Base-by-base conservation (phyloP, 163 green algal species). In the Scenedesmus sp. region DNA sequence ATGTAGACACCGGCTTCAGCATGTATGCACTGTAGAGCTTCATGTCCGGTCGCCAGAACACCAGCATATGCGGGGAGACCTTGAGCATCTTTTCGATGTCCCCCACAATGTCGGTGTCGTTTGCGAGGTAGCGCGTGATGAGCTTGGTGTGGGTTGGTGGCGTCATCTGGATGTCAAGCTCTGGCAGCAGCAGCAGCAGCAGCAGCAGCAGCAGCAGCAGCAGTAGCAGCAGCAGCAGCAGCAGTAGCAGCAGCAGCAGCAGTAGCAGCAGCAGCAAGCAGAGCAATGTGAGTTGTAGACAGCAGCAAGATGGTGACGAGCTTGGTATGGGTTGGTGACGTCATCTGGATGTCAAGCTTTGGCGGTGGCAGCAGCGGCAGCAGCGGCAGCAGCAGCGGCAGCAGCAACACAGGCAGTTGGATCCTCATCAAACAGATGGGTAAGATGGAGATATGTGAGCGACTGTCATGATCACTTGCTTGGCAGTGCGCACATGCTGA, bases 31-130 rank as follows among this genome's bases (percentile, higher is more conserved):
- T 90, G 84, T 93, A 93, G 23, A 90, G 84, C 60, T 84, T 88
- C 90, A 91, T 88, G 73, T 93, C 90, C 13, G 90, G 90, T 3
- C 90, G 52, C 90, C 90, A 93, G 90, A 93, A 93, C 12, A 93
- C 55, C 7, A 93, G 82, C 12, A 93, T 91, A 74, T 93, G 90
- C 3, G 90, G 90, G 10, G 66, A 54, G 52, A 92, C 89, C 70
- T 93, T 93, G 26, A 93, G 90, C 90, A 93, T 90, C 67, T 86
- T 82, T 15, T 46, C 90, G 8, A 93, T 86, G 84, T 93, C 90
- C 10, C 88, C 60, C 0, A 93, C 34, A 13, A 93, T 73, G 73
- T 90, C 56, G 0, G 52, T 34, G n/a, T 93, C 90, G 18, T 74
- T 83, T 8, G 90, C 59, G 3, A 93, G 66, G 84, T 93, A 93